Evolutionary conservation across 495 filamentous ascomycete species (phyloP), one percentile per base, ranked within the genome.

Genomic region (Diplogelasinospora grovesii): DNA sequence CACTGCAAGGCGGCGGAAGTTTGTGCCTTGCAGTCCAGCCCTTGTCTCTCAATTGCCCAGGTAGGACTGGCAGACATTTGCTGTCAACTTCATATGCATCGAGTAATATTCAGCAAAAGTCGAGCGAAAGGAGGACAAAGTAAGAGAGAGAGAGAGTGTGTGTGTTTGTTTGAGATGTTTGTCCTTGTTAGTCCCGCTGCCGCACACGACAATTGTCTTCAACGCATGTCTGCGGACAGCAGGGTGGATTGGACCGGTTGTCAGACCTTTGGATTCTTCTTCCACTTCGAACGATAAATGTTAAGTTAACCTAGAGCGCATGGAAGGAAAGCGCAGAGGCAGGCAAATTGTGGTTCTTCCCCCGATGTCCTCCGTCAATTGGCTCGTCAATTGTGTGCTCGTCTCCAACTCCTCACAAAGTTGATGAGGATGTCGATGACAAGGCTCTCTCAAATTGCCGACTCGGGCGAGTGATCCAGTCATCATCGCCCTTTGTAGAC

Each of bases 211-310:
- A n/a, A n/a, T n/a, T n/a, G n/a, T n/a, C n/a, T n/a, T n/a, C n/a
- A n/a, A n/a, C n/a, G n/a, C n/a, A n/a, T n/a, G n/a, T 63, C 55
- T 55, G 60, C 65, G 62, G n/a, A 60, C 66, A 70, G 63, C 71
- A 68, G 74, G 74, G 74, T 77, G 74, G 74, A 77, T 68, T 50
- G 65, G 73, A 74, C 73, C 52, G 71, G 74, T 64, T 77, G 74
- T 77, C 74, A 74, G 70, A 64, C 74, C 71, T 50, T 69, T 60
- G 58, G 60, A 43, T 76, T 61, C 44, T 60, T 77, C 66, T 76
- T 63, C 73, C 74, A 76, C 68, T 45, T n/a, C 64, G 69, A 75
- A 77, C 71, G 71, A 75, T 74, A 65, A 54, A 57, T n/a, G 68
- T 59, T 46, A 68, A 68, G 63, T 64, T 67, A 63, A 71, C 71